A percentile compares a stretch with the other conserved stretches of the same genome.
These are phyloP conservation scores for Aristolochia fimbriata DNA, from an alignment of 164 flowering plant genomes.

Conservation along the genomic window DNA sequence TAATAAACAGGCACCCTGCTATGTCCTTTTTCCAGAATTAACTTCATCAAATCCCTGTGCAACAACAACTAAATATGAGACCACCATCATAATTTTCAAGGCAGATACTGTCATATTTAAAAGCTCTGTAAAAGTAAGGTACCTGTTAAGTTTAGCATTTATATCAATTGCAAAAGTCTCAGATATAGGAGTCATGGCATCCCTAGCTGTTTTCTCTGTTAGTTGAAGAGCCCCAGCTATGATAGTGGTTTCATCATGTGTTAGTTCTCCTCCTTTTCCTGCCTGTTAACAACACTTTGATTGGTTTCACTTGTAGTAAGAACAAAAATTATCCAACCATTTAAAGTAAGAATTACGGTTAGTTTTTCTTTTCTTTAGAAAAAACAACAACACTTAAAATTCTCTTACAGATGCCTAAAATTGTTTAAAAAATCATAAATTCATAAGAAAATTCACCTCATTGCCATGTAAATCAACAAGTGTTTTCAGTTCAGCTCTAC, in stretches of 20 bases:
- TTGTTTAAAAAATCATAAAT: not conserved
- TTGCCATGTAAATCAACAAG: conserved; percentile 91
- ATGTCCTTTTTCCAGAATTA: conserved; percentile 65
- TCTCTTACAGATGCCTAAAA: not conserved
- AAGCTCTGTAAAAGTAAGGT: not conserved
- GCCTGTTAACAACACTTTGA: conserved; percentile 35
- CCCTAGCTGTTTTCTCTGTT: conserved; percentile 70
- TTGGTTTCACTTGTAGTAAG: not conserved
- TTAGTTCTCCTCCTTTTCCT: conserved; percentile 98
- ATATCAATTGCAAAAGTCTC: conserved; percentile 84
- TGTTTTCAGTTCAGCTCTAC: conserved; percentile 96
- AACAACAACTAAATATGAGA: not conserved
- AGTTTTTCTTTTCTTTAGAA: not conserved
- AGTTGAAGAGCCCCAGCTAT: conserved; percentile 97
- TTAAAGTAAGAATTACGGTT: not conserved
- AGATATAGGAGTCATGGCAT: conserved; percentile 93
- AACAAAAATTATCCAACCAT: not conserved
- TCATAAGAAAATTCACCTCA: conserved; percentile 43
- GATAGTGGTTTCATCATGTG: conserved; percentile 95
- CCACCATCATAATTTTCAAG: not conserved
- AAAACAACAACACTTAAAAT: too few relatives aligned
- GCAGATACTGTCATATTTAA: not conserved
- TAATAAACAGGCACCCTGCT: conserved; percentile 93
- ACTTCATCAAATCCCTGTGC: conserved; percentile 38
- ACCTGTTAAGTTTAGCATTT: conserved; percentile 54